Evolutionary conservation across 202 grass and related monocot genomes (phyloP).

Genomic region (Schoenoplectus triqueter): DNA sequence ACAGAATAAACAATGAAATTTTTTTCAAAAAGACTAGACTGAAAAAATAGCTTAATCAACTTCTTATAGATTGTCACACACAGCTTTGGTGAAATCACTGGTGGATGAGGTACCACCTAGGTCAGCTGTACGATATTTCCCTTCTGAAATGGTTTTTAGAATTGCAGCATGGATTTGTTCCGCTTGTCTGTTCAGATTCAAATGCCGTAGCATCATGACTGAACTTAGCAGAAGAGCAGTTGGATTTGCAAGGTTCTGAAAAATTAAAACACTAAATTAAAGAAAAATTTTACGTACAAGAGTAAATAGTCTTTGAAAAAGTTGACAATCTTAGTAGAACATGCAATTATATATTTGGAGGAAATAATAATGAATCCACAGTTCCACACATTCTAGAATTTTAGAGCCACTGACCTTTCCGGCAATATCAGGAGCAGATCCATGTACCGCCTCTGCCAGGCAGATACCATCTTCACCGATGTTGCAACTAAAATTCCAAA

Average conservation of each 20-base stretch:
- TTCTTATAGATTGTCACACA: slow-evolving; percentile 71
- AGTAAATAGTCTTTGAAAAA: neutral
- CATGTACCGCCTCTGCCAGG: slow-evolving; percentile 94
- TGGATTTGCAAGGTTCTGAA: slow-evolving; percentile 91
- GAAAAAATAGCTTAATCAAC: neutral
- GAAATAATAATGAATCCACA: neutral
- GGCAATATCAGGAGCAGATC: slow-evolving; percentile 95
- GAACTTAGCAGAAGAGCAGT: slow-evolving; percentile 88
- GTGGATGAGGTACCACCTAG: slow-evolving; percentile 78
- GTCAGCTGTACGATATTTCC: slow-evolving; percentile 75
- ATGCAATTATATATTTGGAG: neutral
- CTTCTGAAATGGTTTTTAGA: slow-evolving; percentile 75
- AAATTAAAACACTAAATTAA: slow-evolving; percentile 7
- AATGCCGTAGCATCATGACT: slow-evolving; percentile 95
- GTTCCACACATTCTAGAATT: neutral
- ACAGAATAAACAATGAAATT: neutral
- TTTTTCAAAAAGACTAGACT: neutral
- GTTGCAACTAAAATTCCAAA: slow-evolving; percentile 61
- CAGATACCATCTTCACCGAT: slow-evolving; percentile 96
- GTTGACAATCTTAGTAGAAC: neutral
- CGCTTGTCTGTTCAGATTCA: slow-evolving; percentile 77
- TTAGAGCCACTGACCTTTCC: slow-evolving; percentile 61
- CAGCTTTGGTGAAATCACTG: slow-evolving; percentile 84
- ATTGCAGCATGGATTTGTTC: slow-evolving; percentile 84
- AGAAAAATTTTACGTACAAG: slow-evolving; percentile 12